Conservation (phyloP, 768 basidiomycete species). For the Amanita thiersii region DNA sequence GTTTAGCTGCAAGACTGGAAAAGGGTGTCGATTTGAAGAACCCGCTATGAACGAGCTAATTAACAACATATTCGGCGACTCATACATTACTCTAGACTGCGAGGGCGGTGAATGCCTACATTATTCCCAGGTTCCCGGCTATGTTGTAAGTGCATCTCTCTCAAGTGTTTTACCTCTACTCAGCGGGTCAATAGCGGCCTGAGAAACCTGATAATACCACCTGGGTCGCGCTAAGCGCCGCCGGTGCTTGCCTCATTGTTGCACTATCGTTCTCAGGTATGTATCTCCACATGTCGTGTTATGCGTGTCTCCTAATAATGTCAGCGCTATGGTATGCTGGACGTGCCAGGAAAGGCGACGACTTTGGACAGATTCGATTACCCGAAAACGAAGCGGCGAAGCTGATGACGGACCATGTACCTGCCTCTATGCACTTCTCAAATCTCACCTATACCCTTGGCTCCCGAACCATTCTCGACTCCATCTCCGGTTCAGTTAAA, state of each 20-base stretch:
- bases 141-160: constrained; percentile 36
- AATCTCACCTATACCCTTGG: constrained; percentile 73
- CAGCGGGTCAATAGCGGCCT: constrained; percentile 41
- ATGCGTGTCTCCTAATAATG: constrained; percentile 1
- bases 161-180: not conserved
- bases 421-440: constrained; percentile 88
- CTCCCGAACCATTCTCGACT: constrained; percentile 62
- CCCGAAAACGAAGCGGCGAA: constrained; percentile 77
- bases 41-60: constrained; percentile 96
- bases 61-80: constrained; percentile 88
- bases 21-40: constrained; percentile 87
- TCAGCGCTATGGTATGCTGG: constrained; percentile 88
- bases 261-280: constrained; percentile 55
- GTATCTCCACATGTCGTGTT: constrained; percentile 11
- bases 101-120: constrained; percentile 91
- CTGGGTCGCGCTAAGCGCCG: constrained; percentile 82
- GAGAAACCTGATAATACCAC: constrained; percentile 74
- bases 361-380: constrained; percentile 65
- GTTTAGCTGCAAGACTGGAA: constrained; percentile 68
- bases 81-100: constrained; percentile 81
- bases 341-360: constrained; percentile 54
- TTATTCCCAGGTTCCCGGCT: constrained; percentile 92
- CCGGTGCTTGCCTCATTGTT: constrained; percentile 69
- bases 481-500: constrained; percentile 74
- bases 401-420: constrained; percentile 91